phyloP scores from a whole-genome alignment of 192 early-diverging fungal species.

The Entophlyctis helioformis region DNA sequence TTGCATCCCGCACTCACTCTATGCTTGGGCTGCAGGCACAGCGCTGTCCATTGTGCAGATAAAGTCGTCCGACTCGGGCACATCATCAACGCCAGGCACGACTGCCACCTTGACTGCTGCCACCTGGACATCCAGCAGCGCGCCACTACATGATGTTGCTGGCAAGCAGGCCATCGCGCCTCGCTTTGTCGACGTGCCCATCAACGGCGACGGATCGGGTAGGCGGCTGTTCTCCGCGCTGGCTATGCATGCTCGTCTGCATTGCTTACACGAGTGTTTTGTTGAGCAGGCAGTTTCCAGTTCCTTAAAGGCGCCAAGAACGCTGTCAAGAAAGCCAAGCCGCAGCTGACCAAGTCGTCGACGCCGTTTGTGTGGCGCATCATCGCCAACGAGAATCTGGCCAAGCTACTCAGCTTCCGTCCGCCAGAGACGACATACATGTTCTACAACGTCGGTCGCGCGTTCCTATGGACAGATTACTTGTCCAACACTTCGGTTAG shows the following conservation, averaged over 20 bases:
- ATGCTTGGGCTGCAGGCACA: too few relatives aligned
- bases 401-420: constrained; percentile 20
- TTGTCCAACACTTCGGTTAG: constrained; percentile 48
- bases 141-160: too few relatives aligned
- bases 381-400: constrained; percentile 27
- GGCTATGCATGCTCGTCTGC: not conserved
- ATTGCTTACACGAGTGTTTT: not conserved
- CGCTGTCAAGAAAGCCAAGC: constrained; percentile 19
- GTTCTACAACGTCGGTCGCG: constrained; percentile 61
- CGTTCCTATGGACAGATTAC: constrained; percentile 63
- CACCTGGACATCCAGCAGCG: too few relatives aligned
- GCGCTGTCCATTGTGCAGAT: too few relatives aligned
- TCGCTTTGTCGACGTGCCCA: constrained; percentile 11
- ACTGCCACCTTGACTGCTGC: too few relatives aligned
- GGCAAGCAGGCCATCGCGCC: too few relatives aligned
- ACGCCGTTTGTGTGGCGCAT: constrained; percentile 26
- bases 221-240: not conserved
- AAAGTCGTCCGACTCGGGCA: too few relatives aligned
- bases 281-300: constrained; percentile 8
- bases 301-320: constrained; percentile 3
- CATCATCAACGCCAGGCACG: too few relatives aligned
- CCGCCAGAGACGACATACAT: constrained; percentile 40
- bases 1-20: too few relatives aligned
- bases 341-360: constrained; percentile 6
- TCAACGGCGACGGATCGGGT: constrained; percentile 9